Percentiles rank a stretch among this genome's conserved stretches.
phyloP scores from a whole-genome alignment of 306 rosid genomes.

The Glycyrrhiza uralensis region DNA sequence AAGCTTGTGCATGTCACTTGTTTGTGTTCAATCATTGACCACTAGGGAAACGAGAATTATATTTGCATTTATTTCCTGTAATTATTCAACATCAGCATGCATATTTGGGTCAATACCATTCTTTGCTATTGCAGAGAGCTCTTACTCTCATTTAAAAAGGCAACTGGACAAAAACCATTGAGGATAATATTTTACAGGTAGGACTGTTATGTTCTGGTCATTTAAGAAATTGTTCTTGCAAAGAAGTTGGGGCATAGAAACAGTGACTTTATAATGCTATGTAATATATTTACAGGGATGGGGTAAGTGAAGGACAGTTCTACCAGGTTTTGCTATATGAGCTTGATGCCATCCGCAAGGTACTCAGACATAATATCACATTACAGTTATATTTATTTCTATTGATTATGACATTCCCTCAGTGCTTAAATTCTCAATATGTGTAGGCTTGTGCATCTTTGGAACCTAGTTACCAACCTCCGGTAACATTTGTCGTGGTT shows the following conservation, averaged over 20 bases:
- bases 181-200: constrained; percentile 55
- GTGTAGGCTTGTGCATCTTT: constrained; percentile 73
- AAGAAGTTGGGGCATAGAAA: background rate
- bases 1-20: no score
- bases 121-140: constrained; percentile 44
- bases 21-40: no score
- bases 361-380: constrained; percentile 3
- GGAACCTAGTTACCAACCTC: constrained; percentile 80
- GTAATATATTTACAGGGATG: constrained; percentile 43
- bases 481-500: constrained; percentile 79
- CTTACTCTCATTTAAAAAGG: constrained; percentile 52
- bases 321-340: constrained; percentile 72
- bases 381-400: background rate
- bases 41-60: no score
- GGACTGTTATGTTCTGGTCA: background rate
- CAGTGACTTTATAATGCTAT: background rate
- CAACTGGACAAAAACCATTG: constrained; percentile 51
- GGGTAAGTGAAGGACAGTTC: constrained; percentile 77
- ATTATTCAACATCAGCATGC: background rate
- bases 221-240: background rate
- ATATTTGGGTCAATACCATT: background rate
- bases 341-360: constrained; percentile 78
- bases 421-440: constrained; percentile 3
- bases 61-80: constrained; percentile 1
- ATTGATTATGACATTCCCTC: background rate